Percentiles rank a stretch among this genome's conserved stretches.
These are phyloP conservation scores for Exophiala aquamarina DNA, from an alignment of 2,329 filamentous ascomycete species.

Conservation along the genomic window DNA sequence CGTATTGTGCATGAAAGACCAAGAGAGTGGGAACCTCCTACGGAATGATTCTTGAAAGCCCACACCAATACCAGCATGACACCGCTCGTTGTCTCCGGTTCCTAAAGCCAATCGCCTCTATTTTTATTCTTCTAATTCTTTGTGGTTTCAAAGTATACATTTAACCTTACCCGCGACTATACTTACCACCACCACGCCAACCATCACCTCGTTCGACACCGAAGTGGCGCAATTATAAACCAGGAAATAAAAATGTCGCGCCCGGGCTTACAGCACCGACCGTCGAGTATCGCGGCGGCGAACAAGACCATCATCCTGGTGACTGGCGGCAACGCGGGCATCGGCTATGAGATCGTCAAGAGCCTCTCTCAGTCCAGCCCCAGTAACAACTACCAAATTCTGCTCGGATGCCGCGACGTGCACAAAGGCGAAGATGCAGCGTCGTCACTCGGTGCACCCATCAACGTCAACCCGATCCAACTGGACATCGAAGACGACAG, in stretches of 20 bases:
- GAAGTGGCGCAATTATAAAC: too few species aligned
- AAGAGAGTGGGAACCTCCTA: too few species aligned
- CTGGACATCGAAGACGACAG: slow-evolving; percentile 36
- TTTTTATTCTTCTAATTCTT: too few species aligned
- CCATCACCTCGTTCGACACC: too few species aligned
- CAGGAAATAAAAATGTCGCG: slow-evolving; percentile 27
- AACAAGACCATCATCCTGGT: slow-evolving; percentile 28
- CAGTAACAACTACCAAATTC: slow-evolving; percentile 29
- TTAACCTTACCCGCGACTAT: too few species aligned
- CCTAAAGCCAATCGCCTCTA: too few species aligned
- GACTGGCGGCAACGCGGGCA: slow-evolving; percentile 20
- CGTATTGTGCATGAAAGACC: too few species aligned
- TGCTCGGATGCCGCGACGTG: slow-evolving; percentile 35
- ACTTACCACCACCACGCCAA: too few species aligned
- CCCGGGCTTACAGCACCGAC: slow-evolving; percentile 18
- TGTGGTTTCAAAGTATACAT: too few species aligned
- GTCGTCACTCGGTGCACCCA: slow-evolving; percentile 24
- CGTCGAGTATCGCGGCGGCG: slow-evolving; percentile 17
- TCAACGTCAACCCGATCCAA: slow-evolving; percentile 32
- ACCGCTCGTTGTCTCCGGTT: too few species aligned
- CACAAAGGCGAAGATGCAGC: slow-evolving; percentile 37
- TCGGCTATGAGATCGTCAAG: slow-evolving; percentile 29
- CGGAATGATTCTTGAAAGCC: too few species aligned
- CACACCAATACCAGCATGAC: too few species aligned
- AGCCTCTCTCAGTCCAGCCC: slow-evolving; percentile 33